Evolutionary conservation across 768 basidiomycete species (phyloP).

Genomic region (Tricholoma sp.): DNA sequence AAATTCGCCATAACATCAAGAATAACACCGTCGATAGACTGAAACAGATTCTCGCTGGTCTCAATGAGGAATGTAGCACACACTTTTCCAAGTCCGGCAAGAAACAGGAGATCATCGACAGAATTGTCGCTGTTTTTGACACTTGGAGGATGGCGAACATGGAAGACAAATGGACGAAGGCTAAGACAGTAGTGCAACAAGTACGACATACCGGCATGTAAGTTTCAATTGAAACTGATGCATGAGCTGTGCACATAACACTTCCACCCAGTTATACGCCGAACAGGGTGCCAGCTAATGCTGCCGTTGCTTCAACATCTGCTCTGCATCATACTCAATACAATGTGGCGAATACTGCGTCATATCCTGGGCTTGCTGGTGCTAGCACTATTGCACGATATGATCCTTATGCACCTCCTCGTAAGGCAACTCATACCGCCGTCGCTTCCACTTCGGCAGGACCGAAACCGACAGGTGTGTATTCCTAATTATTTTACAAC

Average conservation of each 20-base stretch:
- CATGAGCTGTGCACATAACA: not conserved
- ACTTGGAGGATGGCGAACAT: constrained; percentile 51
- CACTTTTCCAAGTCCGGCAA: constrained; percentile 73
- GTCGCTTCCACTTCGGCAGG: constrained; percentile 28
- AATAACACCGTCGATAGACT: constrained; percentile 82
- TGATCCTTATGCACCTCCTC: constrained; percentile 64
- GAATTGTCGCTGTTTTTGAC: constrained; percentile 57
- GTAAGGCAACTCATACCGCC: constrained; percentile 31
- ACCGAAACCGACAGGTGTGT: constrained; percentile 26
- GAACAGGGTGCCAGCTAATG: constrained; percentile 11
- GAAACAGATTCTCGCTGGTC: constrained; percentile 72
- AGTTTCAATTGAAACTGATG: constrained; percentile 26
- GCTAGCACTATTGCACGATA: constrained; percentile 42
- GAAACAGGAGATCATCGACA: constrained; percentile 84
- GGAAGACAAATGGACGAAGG: constrained; percentile 65
- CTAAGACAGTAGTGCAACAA: constrained; percentile 61
- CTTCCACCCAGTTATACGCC: constrained; percentile 14
- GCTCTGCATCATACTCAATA: constrained; percentile 13
- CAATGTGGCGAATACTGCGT: constrained; percentile 19
- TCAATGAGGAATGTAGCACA: constrained; percentile 74
- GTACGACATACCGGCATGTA: constrained; percentile 64
- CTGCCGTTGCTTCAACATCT: constrained; percentile 15
- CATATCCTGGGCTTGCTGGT: constrained; percentile 24
- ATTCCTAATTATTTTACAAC: not conserved
- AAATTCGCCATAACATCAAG: constrained; percentile 64